Conservation (phyloP, 116 monocot genomes). For the Cymodocea nodosa region DNA sequence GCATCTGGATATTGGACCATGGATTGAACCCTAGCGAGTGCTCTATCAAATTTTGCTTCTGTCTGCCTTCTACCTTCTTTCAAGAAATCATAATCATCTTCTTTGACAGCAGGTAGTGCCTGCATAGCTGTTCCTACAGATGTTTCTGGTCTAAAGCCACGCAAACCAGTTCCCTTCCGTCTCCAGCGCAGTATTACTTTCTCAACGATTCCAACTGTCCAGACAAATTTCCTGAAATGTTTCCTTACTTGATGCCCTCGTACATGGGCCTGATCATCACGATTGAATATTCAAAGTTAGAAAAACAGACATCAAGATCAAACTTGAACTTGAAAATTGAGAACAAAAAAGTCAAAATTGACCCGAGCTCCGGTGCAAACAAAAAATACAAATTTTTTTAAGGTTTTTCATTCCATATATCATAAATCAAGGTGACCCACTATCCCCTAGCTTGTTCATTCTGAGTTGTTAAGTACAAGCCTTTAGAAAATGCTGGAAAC, state of each 20-base stretch:
- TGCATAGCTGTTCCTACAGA: slow-evolving; percentile 22
- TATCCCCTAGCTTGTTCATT: too few relatives aligned
- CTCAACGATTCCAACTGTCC: slow-evolving; percentile 91
- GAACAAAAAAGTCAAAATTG: not conserved
- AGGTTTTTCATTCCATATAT: too few relatives aligned
- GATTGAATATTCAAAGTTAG: not conserved
- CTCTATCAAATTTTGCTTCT: slow-evolving; percentile 63
- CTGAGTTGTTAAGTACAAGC: too few relatives aligned
- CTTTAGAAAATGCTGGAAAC: too few relatives aligned
- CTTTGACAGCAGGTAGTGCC: slow-evolving; percentile 16
- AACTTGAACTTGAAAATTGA: not conserved
- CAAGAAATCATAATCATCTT: slow-evolving; percentile 79
- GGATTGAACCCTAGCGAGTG: slow-evolving; percentile 88
- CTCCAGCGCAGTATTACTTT: slow-evolving; percentile 93
- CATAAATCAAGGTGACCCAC: too few relatives aligned
- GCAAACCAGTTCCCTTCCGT: slow-evolving; percentile 74
- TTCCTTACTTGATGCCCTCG: slow-evolving; percentile 96
- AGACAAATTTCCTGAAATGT: slow-evolving; percentile 52
- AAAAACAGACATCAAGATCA: not conserved
- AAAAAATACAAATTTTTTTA: too few relatives aligned
- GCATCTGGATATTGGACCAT: slow-evolving; percentile 99
- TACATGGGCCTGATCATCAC: slow-evolving; percentile 59
- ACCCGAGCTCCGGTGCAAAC: too few relatives aligned
- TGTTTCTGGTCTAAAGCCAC: slow-evolving; percentile 62
- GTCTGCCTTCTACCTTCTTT: slow-evolving; percentile 71